Base-by-base conservation (phyloP, 305 asterid genomes). In the Ajuga reptans region DNA sequence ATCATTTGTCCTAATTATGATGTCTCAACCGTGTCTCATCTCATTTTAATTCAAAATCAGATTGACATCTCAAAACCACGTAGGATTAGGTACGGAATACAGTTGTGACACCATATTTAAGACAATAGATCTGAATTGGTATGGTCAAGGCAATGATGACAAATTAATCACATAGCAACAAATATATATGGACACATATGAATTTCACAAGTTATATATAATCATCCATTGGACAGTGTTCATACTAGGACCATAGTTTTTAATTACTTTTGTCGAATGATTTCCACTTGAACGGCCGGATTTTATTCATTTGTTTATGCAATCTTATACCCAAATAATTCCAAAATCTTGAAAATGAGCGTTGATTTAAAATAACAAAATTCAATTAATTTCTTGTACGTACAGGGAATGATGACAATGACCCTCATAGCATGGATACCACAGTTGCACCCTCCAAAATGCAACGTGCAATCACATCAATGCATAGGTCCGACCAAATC, bases 331-430 rank as follows among this genome's bases (percentile, higher is more conserved):
- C 6, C 6, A 31, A 31, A 31, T 31, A 31, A 31, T 31, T 5
- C 36, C 36, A 31, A 24, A 12, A 31, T 29, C 15, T 18, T 43
- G 43, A 31, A 3, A 31, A 3, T 31, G 36, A 31, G 1, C 3
- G 36, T 21, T 21, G 2, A 21, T 21, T 1, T 21, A 21, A 31
- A 31, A 31, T 31, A 5, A 31, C 36, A 31, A 50, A n/a, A 43
- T 66, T 9, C 17, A 17, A 65, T 31, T 58, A 17, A 65, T 31
- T 58, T 42, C 8, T 62, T 68, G 50, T 21, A 42, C 65, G 64
- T 60, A 18, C 85, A 92, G 98, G 98, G 97, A 15, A 87, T 92
- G 97, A 1, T 87, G 80, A 83, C 80, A 31, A n/a, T 92, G 73
- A 90, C 98, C 1, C 56, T 92, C 0, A 59, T 92, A 21, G 78